Evolutionary conservation across 2,329 filamentous ascomycete species (phyloP), one percentile per base, ranked within the genome.

Genomic region (Penicillium sp.): DNA sequence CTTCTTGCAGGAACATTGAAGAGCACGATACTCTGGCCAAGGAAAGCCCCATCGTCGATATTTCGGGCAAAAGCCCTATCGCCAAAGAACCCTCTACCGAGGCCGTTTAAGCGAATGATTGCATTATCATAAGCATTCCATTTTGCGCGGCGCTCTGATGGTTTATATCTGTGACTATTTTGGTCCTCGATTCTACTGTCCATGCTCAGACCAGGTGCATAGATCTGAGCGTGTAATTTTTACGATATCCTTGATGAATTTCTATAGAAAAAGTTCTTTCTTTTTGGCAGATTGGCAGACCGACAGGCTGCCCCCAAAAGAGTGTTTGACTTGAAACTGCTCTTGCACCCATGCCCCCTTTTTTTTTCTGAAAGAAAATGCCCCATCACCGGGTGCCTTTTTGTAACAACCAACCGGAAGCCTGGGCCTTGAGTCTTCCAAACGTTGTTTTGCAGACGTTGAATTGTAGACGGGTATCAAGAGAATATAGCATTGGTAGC

Each of bases 21-120:
- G 90, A 93, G 82, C 93, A 97, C 74, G 93, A 97, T 77, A 77
- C 80, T 59, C 74, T 88, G 57, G 89, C 91, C 19, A 79, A 79
- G 61, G 75, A 80, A 67, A 68, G 72, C 58, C 71, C 73, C 50
- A 48, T 48, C 45, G 45, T 48, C 8, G 27, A 17, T 7, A 17
- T 21, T n/a, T 38, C 17, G 35, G 8, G 7, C 5, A n/a, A 43
- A 23, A 13, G 7, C 2, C 9, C 42, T 45, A 45, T 17, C 23
- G 9, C 13, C 42, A 17, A 21, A 33, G 12, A 47, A 10, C 2
- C n/a, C 27, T 31, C 43, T 15, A 15, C 45, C 29, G 12, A 12
- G 15, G 13, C 74, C 27, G 47, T 68, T 49, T 75, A 63, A 71
- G 49, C 33, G 27, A 43, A 43, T 51, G 47, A 50, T 57, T 61